These are phyloP conservation scores for Candida broadrunensis DNA, from an alignment of 805 yeast species.

Conservation along the genomic window DNA sequence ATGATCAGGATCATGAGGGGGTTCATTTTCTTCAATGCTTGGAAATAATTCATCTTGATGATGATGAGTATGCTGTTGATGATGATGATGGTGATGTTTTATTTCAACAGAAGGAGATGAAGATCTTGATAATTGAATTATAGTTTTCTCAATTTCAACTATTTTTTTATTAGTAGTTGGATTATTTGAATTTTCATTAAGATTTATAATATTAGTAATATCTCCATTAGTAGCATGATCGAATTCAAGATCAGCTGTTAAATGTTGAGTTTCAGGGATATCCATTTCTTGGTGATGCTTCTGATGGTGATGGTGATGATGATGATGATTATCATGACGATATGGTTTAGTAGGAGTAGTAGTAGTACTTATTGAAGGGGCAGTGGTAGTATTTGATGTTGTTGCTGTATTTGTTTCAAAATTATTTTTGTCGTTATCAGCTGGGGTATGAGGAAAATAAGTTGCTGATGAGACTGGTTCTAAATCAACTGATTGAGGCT, in stretches of 20 bases:
- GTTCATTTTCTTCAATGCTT: not conserved
- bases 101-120: constrained; percentile 4
- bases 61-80: not conserved
- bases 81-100: not conserved
- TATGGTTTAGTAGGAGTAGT: not conserved
- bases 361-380: no score
- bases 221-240: constrained; percentile 33
- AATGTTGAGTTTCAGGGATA: constrained; percentile 33
- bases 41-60: not conserved
- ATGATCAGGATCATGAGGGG: not conserved
- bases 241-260: constrained; percentile 49
- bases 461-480: constrained; percentile 72
- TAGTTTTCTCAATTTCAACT: constrained; percentile 3
- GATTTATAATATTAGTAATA: constrained; percentile 19
- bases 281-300: not conserved
- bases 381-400: constrained; percentile 6
- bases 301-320: not conserved
- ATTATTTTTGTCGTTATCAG: constrained; percentile 3
- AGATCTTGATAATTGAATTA: constrained; percentile 5
- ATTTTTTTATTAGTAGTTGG: not conserved
- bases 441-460: constrained; percentile 63
- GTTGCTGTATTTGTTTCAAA: constrained; percentile 2
- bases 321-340: not conserved
- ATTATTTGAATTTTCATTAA: not conserved
- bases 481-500: constrained; percentile 17